phyloP scores from a whole-genome alignment of 306 rosid species.

The Malus sieversii region DNA sequence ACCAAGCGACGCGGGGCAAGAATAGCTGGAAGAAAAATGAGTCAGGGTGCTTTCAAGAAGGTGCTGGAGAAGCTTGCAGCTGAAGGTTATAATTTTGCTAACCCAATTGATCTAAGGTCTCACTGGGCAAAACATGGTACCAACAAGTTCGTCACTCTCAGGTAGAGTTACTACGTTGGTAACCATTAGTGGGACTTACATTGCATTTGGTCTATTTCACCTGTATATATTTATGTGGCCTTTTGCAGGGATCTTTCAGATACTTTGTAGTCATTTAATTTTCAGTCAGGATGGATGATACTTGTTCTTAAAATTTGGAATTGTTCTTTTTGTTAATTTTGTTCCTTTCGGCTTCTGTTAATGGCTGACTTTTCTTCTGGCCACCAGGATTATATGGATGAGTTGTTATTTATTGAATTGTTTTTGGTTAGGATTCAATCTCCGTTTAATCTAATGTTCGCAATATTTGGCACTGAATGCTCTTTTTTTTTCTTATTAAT shows the following conservation, averaged over 20 bases:
- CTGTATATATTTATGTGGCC: slow-evolving; percentile 65
- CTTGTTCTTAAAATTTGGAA: slow-evolving; percentile 38
- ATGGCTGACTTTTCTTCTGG: slow-evolving; percentile 35
- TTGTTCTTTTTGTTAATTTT: slow-evolving; percentile 32
- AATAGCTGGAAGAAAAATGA: slow-evolving; percentile 98
- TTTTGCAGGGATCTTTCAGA: slow-evolving; percentile 46
- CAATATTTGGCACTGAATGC: slow-evolving; percentile 1
- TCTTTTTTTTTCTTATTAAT: neutral
- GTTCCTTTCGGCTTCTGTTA: slow-evolving; percentile 41
- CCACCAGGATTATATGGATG: slow-evolving; percentile 48
- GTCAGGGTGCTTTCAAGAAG: slow-evolving; percentile 97
- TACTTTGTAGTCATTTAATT: slow-evolving; percentile 45
- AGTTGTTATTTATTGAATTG: slow-evolving; percentile 44
- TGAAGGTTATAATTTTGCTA: slow-evolving; percentile 84
- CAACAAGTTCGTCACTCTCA: slow-evolving; percentile 94
- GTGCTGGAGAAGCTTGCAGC: slow-evolving; percentile 95
- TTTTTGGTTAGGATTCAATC: slow-evolving; percentile 37
- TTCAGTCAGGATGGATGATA: slow-evolving; percentile 30
- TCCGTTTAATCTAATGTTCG: slow-evolving; percentile 24
- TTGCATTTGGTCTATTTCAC: slow-evolving; percentile 32
- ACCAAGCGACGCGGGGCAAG: slow-evolving; percentile 95
- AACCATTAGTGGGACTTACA: slow-evolving; percentile 20
- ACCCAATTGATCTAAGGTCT: slow-evolving; percentile 84
- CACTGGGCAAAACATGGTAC: slow-evolving; percentile 99
- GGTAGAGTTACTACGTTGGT: slow-evolving; percentile 50